Evolutionary conservation across 768 basidiomycete genomes (phyloP).

Genomic region (Mrakia blollopis): DNA sequence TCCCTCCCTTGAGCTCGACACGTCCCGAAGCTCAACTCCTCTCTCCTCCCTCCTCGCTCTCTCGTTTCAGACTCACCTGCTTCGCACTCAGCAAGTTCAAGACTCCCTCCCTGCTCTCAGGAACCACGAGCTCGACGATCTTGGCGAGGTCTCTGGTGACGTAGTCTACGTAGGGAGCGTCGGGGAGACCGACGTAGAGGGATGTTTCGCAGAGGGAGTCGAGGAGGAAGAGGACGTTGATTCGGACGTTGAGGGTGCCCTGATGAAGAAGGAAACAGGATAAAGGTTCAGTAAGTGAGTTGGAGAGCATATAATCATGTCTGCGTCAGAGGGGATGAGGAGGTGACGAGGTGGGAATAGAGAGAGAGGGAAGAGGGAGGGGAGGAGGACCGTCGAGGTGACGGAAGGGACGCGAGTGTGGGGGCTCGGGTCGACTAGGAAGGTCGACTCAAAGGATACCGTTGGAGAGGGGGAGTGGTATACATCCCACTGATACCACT

Average conservation of each 20-base stretch:
- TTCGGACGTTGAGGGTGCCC: conserved; percentile 83
- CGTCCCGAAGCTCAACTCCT: too few relatives aligned
- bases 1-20: not conserved
- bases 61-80: conserved; percentile 55
- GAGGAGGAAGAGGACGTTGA: conserved; percentile 87
- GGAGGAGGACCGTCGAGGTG: too few relatives aligned
- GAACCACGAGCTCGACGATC: conserved; percentile 80
- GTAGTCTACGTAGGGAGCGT: conserved; percentile 64
- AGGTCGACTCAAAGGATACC: too few relatives aligned
- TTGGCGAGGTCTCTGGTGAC: conserved; percentile 70
- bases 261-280: conserved; percentile 38
- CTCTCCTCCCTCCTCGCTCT: not conserved
- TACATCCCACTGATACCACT: too few relatives aligned
- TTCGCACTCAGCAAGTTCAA: conserved; percentile 81
- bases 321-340: not conserved
- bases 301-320: too few relatives aligned
- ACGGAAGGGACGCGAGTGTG: too few relatives aligned
- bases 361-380: too few relatives aligned
- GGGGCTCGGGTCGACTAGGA: too few relatives aligned
- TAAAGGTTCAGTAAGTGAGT: not conserved
- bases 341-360: not conserved
- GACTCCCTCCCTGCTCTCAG: conserved; percentile 76
- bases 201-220: conserved; percentile 58
- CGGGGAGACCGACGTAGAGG: conserved; percentile 31
- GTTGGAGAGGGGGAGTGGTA: too few relatives aligned